Evolutionary conservation across 345 rosid genomes (phyloP), one percentile per base, ranked within the genome.

Genomic region (Eucalyptus decipiens): DNA sequence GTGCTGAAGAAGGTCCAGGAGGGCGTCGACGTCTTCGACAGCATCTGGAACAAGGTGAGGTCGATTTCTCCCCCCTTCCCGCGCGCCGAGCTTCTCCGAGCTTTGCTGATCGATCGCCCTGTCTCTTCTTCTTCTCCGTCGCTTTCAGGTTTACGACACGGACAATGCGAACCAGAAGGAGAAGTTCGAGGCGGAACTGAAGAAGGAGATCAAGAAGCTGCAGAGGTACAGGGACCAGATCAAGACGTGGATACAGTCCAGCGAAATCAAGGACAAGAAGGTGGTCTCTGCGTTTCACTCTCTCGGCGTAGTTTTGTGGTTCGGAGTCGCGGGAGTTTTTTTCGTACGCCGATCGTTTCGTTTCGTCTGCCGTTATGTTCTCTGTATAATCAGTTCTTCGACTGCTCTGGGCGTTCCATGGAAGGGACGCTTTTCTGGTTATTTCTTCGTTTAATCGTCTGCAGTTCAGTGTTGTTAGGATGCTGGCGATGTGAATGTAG

Each of bases 141-240:
- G 17, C 45, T 34, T 87, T 69, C 47, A 98, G 99, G 99, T 98
- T 88, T 96, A 98, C 89, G 99, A 98, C 89, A 95, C 99, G 10
- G 99, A 98, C 92, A 98, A 97, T 91, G 98, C 95, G 28, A 98
- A 97, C 90, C 99, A 98, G 92, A 98, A 97, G 91, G 99, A 97
- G 92, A 98, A 98, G 93, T 97, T 97, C 90, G 99, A 98, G 93
- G 99, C 98, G 5, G 99, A 97, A 92, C 93, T 98, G 95, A 97
- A 97, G 96, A 97, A 98, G 96, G 99, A 98, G 91, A 97, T 98
- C 89, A 98, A 98, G 95, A 98, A 97, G 94, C 91, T 98, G 94
- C 99, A 98, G 95, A 94, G 99, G 91, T 96, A 97, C 89, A 93
- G 99, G 90, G 99, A 98, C 93, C 99, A 98, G 95, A 98, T 98